These are phyloP conservation scores for Rhodomyrtus psidioides DNA, from an alignment of 441 rosid genomes.

Conservation along the genomic window DNA sequence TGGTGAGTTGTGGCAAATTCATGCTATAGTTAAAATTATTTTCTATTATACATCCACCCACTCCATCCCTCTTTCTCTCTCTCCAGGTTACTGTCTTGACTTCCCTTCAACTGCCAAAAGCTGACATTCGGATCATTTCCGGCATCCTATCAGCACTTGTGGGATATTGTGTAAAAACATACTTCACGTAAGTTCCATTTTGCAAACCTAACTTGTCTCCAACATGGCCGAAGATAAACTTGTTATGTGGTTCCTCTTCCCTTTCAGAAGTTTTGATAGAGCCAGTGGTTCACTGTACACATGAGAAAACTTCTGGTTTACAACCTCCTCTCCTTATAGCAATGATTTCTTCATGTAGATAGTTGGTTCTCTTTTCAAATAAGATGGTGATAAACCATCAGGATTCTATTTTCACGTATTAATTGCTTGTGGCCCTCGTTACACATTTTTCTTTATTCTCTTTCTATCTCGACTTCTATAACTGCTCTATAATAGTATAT, in stretches of 20 bases:
- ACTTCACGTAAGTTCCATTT: constrained; percentile 1
- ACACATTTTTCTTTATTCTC: neutral
- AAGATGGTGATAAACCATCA: neutral
- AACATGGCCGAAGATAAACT: neutral
- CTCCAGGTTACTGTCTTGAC: constrained; percentile 1
- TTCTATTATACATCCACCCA: neutral
- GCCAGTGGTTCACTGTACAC: neutral
- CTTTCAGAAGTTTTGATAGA: neutral
- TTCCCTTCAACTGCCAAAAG: constrained; percentile 10
- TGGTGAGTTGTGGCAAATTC: constrained; percentile 45
- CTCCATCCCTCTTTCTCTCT: neutral
- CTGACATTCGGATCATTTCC: constrained; percentile 1
- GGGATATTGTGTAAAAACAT: constrained; percentile 4
- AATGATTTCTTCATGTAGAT: neutral
- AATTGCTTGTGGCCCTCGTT: neutral
- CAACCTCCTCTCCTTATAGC: neutral
- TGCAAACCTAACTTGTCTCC: neutral
- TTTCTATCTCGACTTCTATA: neutral
- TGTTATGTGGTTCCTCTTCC: neutral
- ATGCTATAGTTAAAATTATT: neutral
- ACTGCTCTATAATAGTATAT: neutral
- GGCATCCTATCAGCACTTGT: constrained; percentile 1
- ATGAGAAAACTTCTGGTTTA: neutral
- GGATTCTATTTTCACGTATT: neutral
- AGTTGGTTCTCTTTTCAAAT: neutral